Evolutionary conservation across 768 basidiomycete genomes (phyloP).

Genomic region (Podaxis carcinomalis): DNA sequence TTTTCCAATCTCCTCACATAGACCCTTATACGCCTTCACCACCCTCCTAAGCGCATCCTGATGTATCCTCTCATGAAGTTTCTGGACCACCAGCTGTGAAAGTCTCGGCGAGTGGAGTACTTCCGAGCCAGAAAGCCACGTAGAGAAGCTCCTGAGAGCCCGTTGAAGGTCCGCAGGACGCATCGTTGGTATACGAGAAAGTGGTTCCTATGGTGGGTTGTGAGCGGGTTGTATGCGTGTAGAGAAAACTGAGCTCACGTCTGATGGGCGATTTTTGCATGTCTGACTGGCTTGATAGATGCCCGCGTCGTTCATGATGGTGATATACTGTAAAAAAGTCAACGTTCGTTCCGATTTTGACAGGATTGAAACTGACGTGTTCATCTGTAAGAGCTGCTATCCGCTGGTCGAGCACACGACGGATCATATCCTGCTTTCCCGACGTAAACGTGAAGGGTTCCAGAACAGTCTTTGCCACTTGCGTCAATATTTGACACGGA

Average conservation of each 20-base stretch:
- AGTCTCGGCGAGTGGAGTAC: constrained; percentile 81
- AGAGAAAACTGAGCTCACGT: constrained; percentile 28
- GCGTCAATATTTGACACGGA: background rate
- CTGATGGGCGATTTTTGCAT: constrained; percentile 32
- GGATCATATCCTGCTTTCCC: constrained; percentile 54
- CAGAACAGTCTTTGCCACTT: constrained; percentile 47
- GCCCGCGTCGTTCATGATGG: constrained; percentile 52
- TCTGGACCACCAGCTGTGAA: constrained; percentile 63
- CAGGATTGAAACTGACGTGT: constrained; percentile 56
- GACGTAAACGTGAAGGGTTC: constrained; percentile 66
- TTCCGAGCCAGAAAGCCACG: constrained; percentile 78
- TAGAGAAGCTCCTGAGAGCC: constrained; percentile 68
- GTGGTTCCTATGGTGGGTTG: constrained; percentile 43
- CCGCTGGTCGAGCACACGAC: constrained; percentile 54
- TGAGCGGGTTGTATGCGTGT: background rate
- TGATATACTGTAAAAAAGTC: constrained; percentile 36
- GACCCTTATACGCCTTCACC: constrained; percentile 50
- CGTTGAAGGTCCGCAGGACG: constrained; percentile 58
- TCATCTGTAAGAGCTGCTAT: constrained; percentile 68
- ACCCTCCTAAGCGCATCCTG: constrained; percentile 67
- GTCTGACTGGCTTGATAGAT: constrained; percentile 42
- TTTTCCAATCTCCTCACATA: constrained; percentile 76
- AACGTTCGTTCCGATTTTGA: background rate
- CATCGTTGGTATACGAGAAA: constrained; percentile 70
- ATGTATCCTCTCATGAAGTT: constrained; percentile 68